Base-by-base conservation (phyloP, 75 land plant genomes). In the Ceratopteris richardii region DNA sequence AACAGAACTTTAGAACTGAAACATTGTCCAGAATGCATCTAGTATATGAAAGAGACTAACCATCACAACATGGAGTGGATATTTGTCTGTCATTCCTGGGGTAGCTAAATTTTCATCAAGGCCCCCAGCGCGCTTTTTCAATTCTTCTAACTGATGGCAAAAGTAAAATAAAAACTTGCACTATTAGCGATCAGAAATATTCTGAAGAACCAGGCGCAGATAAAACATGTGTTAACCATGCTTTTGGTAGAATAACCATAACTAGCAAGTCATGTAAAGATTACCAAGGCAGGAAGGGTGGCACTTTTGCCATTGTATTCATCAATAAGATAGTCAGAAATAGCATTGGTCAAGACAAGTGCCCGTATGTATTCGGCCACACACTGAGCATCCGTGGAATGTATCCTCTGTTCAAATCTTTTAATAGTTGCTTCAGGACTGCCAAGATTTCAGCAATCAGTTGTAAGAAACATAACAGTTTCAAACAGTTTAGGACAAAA, bases 51-150 rank as follows among this genome's bases (percentile, higher is more conserved):
- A 73, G 78, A 66, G 22, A 54, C 72, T 77, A 66, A 90, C 99
- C 99, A 95, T 95, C 25, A 90, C 93, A 24, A 95, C 99, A 82
- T 95, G 99, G 54, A 95, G 71, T 28, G 99, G 99, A 51, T 87
- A 86, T 59, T 82, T 85, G 60, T 87, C 99, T 46, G 92, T 80
- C 55, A 87, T 69, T 18, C 99, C 99, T 24, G 89, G 99, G 52
- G 67, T 78, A 36, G 80, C 28, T 43, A 77, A 87, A 11, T 74
- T 53, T 20, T 82, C 86, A 64, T 87, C 92, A 29, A 64, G 57
- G 66, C 80, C 82, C 18, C 97, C 97, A 31, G 80, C 97, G 13
- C 96, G 81, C 54, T 83, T 86, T 71, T 82, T 90, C 61, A 95
- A 67, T 41, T 90, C 91, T 80, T 83, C 84, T 67, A 95, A 72